Base-by-base conservation (phyloP, 1,284 basidiomycete species). In the Sporisorium exsertum region DNA sequence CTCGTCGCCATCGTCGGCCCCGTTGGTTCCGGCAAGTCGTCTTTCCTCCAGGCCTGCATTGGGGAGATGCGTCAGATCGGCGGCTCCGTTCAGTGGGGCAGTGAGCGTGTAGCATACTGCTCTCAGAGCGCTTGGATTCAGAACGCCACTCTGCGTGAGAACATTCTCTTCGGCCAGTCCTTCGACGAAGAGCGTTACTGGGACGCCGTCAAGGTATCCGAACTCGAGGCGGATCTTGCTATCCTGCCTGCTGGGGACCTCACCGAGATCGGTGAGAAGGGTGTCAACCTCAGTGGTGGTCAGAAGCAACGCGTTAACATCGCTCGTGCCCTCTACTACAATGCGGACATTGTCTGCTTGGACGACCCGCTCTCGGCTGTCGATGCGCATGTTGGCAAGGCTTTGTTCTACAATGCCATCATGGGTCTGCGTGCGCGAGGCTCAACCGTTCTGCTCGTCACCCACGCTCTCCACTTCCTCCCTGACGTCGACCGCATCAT, bases 51-150 rank as follows among this genome's bases (percentile, higher is more conserved):
- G 32, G 83, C 80, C 12, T 77, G 77, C 58, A 73, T 84, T 26
- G 84, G 84, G 32, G 84, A 85, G 74, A 84, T 85, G 81, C 71
- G 72, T 15, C 64, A 74, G 63, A 72, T 64, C 10, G 22, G 37
- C 2, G 84, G 84, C 13, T 60, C 71, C 4, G 73, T 85, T 12
- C 77, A 67, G 13, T 85, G 82, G 83, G 79, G 81, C n/a, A 72
- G 74, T 27, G 58, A 77, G 50, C 67, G 75, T 29, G 76, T 94
- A 1, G 91, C 90, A 0, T 95, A 94, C 86, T 94, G 92, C 83
- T 90, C 93, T 4, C 93, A 94, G 84, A 90, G 88, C 26, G 92
- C 94, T 2, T 96, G 94, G 94, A 95, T 96, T 59, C 93, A 94
- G 84, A 93, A 93, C 80, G 90, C 91, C 0, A 90, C 91, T 3